Conservation (phyloP, 2,329 filamentous ascomycete genomes). For the Colletotrichum simmondsii region DNA sequence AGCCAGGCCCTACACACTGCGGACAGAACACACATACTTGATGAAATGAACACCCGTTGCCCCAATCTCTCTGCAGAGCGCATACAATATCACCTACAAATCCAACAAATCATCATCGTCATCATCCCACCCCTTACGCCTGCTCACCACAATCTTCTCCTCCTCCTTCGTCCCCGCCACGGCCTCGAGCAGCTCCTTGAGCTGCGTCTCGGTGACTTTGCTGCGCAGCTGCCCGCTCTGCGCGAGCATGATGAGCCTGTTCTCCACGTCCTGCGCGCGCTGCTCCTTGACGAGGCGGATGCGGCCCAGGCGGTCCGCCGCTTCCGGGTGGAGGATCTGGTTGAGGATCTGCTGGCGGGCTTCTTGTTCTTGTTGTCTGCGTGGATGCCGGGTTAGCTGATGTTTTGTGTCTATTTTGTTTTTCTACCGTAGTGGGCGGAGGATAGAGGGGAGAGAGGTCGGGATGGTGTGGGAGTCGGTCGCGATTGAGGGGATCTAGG, state of each 20-base stretch:
- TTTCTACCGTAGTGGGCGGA: not conserved
- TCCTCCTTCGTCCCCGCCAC: constrained; percentile 83
- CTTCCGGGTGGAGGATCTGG: constrained; percentile 95
- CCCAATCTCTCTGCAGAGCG: not conserved
- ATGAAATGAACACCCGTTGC: not conserved
- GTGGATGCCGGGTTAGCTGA: constrained; percentile 31
- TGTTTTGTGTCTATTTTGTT: not conserved
- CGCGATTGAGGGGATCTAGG: no score
- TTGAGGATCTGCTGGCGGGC: constrained; percentile 81
- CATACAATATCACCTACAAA: constrained; percentile 57
- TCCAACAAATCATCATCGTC: constrained; percentile 83
- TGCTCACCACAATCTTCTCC: constrained; percentile 87
- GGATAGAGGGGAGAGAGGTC: no score
- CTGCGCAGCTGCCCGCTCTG: constrained; percentile 85
- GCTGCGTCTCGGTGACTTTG: constrained; percentile 91
- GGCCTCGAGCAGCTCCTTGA: constrained; percentile 90
- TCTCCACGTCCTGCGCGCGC: constrained; percentile 90
- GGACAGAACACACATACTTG: not conserved
- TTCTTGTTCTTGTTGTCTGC: constrained; percentile 67
- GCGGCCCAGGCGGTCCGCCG: constrained; percentile 90
- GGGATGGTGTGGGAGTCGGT: no score
- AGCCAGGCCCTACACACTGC: not conserved
- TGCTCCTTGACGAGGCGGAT: constrained; percentile 96
- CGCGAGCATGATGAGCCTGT: constrained; percentile 91
- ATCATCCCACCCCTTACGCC: constrained; percentile 86